These are phyloP conservation scores for Chlorella sp. DNA, from an alignment of 139 green algal species.

Conservation along the genomic window DNA sequence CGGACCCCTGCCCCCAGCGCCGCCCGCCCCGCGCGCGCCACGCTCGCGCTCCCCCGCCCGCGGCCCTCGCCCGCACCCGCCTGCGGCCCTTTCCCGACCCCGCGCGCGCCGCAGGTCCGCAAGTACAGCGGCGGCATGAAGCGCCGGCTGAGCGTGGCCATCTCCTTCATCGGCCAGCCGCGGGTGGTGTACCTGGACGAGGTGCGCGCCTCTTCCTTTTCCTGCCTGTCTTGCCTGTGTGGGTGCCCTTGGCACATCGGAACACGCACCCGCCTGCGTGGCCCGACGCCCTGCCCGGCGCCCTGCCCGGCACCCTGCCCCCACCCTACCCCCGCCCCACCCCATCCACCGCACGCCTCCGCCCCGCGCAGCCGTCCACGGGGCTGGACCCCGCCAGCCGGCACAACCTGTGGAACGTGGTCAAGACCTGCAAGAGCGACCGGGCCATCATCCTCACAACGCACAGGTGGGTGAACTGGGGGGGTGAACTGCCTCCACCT, in stretches of 20 bases:
- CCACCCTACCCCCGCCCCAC: too few species aligned
- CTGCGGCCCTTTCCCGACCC: background rate
- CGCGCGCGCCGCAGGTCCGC: constrained; percentile 40
- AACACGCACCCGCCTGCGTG: background rate
- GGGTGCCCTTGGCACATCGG: too few species aligned
- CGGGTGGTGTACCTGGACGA: constrained; percentile 55
- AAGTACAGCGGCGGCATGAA: constrained; percentile 88
- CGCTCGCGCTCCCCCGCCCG: background rate
- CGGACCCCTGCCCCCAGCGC: too few species aligned
- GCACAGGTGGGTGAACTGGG: constrained; percentile 64
- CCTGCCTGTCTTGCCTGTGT: too few species aligned
- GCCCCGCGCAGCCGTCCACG: background rate
- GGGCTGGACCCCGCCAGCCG: constrained; percentile 88
- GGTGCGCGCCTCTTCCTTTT: background rate
- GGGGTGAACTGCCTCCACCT: too few species aligned
- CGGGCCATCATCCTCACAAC: constrained; percentile 93
- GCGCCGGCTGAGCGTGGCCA: constrained; percentile 82
- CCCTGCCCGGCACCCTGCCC: too few species aligned
- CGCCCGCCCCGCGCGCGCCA: background rate
- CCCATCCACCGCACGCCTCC: background rate
- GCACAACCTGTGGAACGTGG: constrained; percentile 93
- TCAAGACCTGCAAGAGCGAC: constrained; percentile 64
- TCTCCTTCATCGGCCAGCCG: constrained; percentile 80
- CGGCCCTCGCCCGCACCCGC: background rate
- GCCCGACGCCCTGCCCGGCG: background rate